These are phyloP conservation scores for Quercus suber DNA, from an alignment of 306 rosid species.

Conservation along the genomic window DNA sequence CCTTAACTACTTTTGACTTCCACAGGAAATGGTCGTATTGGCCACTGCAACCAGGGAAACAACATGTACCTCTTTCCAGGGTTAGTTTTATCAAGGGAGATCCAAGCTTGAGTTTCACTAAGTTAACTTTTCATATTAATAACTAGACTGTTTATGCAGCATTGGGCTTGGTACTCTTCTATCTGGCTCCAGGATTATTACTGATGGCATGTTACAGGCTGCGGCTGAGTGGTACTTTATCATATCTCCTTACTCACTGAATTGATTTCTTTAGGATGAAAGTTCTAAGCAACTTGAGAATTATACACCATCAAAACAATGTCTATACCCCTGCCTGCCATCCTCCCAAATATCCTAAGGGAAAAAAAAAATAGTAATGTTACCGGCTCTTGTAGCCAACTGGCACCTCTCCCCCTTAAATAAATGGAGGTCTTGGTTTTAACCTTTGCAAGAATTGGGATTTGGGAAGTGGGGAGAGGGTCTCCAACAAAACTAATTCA, in stretches of 20 bases:
- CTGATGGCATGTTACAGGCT: conserved; percentile 98
- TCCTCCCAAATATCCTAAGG: neutral
- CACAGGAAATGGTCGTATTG: conserved; percentile 76
- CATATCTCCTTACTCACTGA: neutral
- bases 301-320: neutral
- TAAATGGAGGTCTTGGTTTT: neutral
- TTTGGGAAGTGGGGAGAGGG: neutral
- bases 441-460: neutral
- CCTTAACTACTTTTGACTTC: neutral
- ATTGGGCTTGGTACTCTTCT: conserved; percentile 96
- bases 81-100: conserved; percentile 42
- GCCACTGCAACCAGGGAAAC: conserved; percentile 99
- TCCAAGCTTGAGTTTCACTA: conserved; percentile 4
- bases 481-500: neutral
- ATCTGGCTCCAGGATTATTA: conserved; percentile 77
- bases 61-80: conserved; percentile 99
- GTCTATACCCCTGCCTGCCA: neutral
- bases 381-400: neutral
- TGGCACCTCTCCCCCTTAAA: neutral
- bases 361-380: neutral
- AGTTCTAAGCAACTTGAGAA: neutral
- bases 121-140: conserved; percentile 3
- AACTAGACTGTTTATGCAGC: conserved; percentile 44
- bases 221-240: conserved; percentile 90
- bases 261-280: conserved; percentile 5